Conservation (phyloP, 352 stramenopile genomes). For the Globisporangium sylvaticum region DNA sequence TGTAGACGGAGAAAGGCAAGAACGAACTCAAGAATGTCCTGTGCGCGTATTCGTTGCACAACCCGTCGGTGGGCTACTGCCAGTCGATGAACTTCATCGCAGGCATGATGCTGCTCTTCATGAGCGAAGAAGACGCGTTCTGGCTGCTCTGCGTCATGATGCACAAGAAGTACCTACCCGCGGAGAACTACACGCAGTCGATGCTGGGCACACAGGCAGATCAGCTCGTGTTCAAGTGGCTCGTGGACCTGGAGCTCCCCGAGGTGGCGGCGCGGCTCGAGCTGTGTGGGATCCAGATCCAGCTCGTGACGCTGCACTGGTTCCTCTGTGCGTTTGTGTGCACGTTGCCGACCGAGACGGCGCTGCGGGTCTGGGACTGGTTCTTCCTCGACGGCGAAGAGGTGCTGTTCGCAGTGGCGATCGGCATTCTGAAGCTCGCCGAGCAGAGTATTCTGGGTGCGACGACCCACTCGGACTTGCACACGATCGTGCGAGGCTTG, state of each 20-base stretch:
- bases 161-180: conserved; percentile 53
- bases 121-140: conserved; percentile 73
- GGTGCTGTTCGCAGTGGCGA: conserved; percentile 42
- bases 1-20: conserved; percentile 36
- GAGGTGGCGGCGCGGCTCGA: conserved; percentile 29
- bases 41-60: conserved; percentile 52
- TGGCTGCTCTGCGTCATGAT: conserved; percentile 75
- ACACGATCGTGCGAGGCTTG: conserved; percentile 36
- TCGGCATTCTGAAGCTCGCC: conserved; percentile 42
- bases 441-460: conserved; percentile 30
- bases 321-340: conserved; percentile 85
- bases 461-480: conserved; percentile 31
- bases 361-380: conserved; percentile 71
- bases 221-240: conserved; percentile 64
- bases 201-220: conserved; percentile 76
- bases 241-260: conserved; percentile 51
- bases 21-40: conserved; percentile 53
- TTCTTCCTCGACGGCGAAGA: conserved; percentile 69
- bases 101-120: conserved; percentile 62
- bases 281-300: conserved; percentile 42
- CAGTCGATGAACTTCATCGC: conserved; percentile 81
- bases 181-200: conserved; percentile 68
- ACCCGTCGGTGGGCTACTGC: conserved; percentile 56
- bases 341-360: conserved; percentile 66
- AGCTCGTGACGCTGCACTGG: conserved; percentile 82